Base-by-base conservation (phyloP, 1,139 yeast species). In the Geotrichum europaeum region DNA sequence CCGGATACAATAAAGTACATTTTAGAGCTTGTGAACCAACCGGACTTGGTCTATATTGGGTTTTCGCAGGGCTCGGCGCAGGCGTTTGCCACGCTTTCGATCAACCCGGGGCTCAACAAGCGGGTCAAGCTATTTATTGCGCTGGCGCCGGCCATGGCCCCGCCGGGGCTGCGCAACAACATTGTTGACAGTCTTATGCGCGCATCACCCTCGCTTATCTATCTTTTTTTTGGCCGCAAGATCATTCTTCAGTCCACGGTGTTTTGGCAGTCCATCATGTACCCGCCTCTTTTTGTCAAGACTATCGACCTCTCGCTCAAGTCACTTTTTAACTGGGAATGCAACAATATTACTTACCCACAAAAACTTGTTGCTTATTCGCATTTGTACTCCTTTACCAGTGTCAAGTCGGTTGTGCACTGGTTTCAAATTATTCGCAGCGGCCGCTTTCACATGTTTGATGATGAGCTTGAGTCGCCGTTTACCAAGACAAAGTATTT, bases 31-130 rank as follows among this genome's bases (percentile, higher is more conserved):
- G 81, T 87, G 4, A 66, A 71, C 12, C 75, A 74, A 50, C 64
- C 69, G 25, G 70, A 77, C 22, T 74, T 90, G 54, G 81, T 84
- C 0, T 90, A 89, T 69, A 80, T 91, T 67, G 97, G 97, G 0
- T 91, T 91, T 70, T 84, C 91, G 56, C 97, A 91, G 72, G 97
- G 97, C 7, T 86, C 95, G 1, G 96, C 97, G 1, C 97, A 91
- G 72, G 89, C 90, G 50, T 87, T 91, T 73, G 96, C 96, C 0
- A 80, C 91, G 51, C 77, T 88, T 32, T 83, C 94, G 0, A 77
- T 88, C n/a, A 84, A 87, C 70, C 82, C 89, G 6, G 80, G 80
- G 24, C 78, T 92, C 65, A 89, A 89, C 72, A 70, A 77, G 10
- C 87, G 88, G 69, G 83, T 92, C 58, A 84, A 84, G 40, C 81